A percentile compares a stretch with the other conserved stretches of the same genome.
phyloP scores from a whole-genome alignment of 2,329 filamentous ascomycete species.

The Lasiodiplodia citricola region DNA sequence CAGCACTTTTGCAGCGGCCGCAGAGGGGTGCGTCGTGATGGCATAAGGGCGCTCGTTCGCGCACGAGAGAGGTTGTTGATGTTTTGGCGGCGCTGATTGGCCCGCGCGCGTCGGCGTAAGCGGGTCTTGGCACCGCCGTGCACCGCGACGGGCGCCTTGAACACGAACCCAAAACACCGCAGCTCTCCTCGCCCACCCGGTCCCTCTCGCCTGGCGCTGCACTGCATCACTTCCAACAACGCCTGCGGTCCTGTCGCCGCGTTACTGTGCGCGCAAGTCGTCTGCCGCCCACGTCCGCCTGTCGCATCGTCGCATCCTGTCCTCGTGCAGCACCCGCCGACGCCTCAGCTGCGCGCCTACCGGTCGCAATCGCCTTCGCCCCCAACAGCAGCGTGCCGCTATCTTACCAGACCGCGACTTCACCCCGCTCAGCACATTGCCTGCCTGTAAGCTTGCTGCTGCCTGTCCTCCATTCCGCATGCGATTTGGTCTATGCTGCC shows the following conservation, averaged over 20 bases:
- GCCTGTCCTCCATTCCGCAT: background rate
- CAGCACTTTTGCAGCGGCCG: constrained; percentile 12
- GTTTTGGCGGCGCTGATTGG: constrained; percentile 26
- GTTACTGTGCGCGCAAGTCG: background rate
- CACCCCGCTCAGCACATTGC: background rate
- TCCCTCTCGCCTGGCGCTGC: background rate
- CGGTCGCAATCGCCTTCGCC: constrained; percentile 18
- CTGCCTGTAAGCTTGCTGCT: constrained; percentile 3
- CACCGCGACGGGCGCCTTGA: constrained; percentile 24
- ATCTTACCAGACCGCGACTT: background rate
- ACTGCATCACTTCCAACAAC: constrained; percentile 13
- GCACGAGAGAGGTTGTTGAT: constrained; percentile 19
- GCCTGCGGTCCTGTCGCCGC: background rate
- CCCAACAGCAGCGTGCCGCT: background rate
- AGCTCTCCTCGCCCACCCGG: constrained; percentile 7
- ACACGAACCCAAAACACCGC: constrained; percentile 26
- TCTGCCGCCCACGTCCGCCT: background rate
- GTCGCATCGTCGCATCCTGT: constrained; percentile 4
- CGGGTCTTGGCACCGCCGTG: constrained; percentile 22
- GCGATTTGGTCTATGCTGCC: background rate
- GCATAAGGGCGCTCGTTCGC: constrained; percentile 16
- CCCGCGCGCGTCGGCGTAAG: constrained; percentile 19
- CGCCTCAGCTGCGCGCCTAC: constrained; percentile 19
- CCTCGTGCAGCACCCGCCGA: constrained; percentile 15
- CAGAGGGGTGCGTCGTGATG: constrained; percentile 22